Percentiles rank a stretch among this genome's conserved stretches.
Evolutionary conservation across 2,329 filamentous ascomycete genomes (phyloP).

Genomic region (Teratosphaeria destructans): DNA sequence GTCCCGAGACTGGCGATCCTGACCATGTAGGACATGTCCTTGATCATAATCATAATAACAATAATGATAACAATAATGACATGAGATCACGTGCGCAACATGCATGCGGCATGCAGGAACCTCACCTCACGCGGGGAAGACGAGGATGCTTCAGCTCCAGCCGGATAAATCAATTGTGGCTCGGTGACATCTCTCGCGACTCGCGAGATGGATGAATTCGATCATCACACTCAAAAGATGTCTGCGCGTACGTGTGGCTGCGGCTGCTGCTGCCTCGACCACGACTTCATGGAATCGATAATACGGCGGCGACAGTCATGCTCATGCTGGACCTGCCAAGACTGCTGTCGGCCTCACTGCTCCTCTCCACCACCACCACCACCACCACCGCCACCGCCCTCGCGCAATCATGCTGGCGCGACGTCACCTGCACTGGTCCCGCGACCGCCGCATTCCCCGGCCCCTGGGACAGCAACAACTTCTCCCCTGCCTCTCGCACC

Average conservation of each 20-base stretch:
- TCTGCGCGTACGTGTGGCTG: background rate
- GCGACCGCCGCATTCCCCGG: slow-evolving; percentile 43
- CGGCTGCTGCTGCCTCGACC: too few relatives aligned
- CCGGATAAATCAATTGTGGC: background rate
- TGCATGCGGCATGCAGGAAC: background rate
- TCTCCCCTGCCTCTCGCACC: slow-evolving; percentile 42
- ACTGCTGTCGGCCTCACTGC: background rate
- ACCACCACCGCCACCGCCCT: background rate
- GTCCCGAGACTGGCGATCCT: background rate
- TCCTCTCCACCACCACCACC: background rate
- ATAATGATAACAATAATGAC: background rate
- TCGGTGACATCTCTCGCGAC: background rate
- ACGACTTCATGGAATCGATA: too few relatives aligned
- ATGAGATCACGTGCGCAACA: background rate
- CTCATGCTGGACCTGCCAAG: background rate
- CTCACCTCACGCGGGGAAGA: background rate
- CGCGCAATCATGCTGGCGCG: slow-evolving; percentile 41
- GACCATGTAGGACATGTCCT: too few relatives aligned
- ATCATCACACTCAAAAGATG: background rate
- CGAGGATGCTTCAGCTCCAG: background rate
- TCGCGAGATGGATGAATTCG: background rate
- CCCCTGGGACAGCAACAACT: slow-evolving; percentile 49
- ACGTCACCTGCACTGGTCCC: slow-evolving; percentile 44
- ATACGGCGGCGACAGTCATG: background rate
- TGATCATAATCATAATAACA: too few relatives aligned